Evolutionary conservation across 371 early-diverging fungal genomes (phyloP).

Genomic region (Actinomortierella wolfii): DNA sequence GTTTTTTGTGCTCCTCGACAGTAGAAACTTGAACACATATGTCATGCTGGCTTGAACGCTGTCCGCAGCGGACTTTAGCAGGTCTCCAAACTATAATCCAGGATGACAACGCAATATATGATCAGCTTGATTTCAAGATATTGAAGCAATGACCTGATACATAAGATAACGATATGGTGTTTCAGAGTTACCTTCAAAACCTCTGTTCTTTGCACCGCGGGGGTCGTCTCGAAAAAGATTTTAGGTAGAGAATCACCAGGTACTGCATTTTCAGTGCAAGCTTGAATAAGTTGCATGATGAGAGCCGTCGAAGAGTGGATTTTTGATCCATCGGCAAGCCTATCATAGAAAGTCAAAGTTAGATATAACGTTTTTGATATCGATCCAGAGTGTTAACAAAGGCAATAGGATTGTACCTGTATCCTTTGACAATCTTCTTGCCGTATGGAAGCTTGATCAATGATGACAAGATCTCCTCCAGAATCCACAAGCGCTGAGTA

Average conservation of each 20-base stretch:
- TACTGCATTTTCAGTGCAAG: constrained; percentile 52
- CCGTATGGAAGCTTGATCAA: constrained; percentile 65
- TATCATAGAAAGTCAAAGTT: constrained; percentile 17
- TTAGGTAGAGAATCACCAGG: constrained; percentile 27
- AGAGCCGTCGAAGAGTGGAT: constrained; percentile 82
- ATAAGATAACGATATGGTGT: not conserved
- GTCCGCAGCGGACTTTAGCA: constrained; percentile 52
- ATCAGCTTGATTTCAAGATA: constrained; percentile 13
- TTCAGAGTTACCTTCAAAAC: constrained; percentile 36
- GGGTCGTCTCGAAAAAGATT: constrained; percentile 47
- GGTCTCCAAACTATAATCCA: constrained; percentile 26
- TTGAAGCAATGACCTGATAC: not conserved
- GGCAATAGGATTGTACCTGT: constrained; percentile 46
- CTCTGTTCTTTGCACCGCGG: constrained; percentile 38
- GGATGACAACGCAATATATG: constrained; percentile 24
- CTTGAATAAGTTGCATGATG: constrained; percentile 81
- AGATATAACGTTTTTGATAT: too few relatives aligned
- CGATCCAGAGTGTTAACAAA: too few relatives aligned
- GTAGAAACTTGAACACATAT: constrained; percentile 68
- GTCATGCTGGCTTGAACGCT: constrained; percentile 63
- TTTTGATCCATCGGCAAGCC: constrained; percentile 65
- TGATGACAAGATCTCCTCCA: constrained; percentile 83
- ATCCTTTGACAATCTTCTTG: constrained; percentile 54
- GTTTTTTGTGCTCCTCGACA: constrained; percentile 64
- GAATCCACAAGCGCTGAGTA: constrained; percentile 75